Conservation (phyloP, 2,329 filamentous ascomycete species). For the Fusarium sp. region DNA sequence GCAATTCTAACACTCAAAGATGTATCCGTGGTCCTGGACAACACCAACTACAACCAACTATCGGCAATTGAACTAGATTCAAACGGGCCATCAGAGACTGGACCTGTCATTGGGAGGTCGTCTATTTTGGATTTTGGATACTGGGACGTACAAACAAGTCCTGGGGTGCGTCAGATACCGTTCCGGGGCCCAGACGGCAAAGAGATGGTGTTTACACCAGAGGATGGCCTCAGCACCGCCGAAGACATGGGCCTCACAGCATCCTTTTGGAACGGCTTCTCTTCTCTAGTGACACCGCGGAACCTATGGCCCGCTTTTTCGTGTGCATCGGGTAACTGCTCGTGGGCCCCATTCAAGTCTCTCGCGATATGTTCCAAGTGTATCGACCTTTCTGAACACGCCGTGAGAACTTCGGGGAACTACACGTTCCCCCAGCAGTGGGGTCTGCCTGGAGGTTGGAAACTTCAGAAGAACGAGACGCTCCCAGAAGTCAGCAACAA, state of each 20-base stretch:
- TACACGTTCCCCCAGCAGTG: background rate
- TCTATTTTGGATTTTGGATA: no score
- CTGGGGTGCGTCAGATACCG: background rate
- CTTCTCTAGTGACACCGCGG: background rate
- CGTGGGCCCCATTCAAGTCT: slow-evolving; percentile 9
- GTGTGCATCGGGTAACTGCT: slow-evolving; percentile 22
- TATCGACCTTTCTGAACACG: background rate
- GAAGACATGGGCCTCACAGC: slow-evolving; percentile 7
- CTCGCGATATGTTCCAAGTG: slow-evolving; percentile 14
- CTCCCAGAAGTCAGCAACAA: slow-evolving; percentile 4
- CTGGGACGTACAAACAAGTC: background rate
- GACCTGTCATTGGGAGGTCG: background rate
- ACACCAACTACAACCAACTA: fast-evolving
- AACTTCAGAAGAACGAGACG: background rate
- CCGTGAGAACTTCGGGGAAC: background rate
- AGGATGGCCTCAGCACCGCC: background rate
- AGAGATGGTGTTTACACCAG: background rate
- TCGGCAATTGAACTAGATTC: background rate
- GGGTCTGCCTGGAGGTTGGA: fast-evolving
- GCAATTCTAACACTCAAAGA: background rate
- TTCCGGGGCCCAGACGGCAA: background rate
- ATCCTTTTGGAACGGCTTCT: slow-evolving; percentile 12
- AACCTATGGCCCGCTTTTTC: slow-evolving; percentile 3
- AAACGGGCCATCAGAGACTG: background rate
- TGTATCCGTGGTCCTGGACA: background rate